phyloP scores from a whole-genome alignment of 345 rosid genomes.

The Erodium maritimum region DNA sequence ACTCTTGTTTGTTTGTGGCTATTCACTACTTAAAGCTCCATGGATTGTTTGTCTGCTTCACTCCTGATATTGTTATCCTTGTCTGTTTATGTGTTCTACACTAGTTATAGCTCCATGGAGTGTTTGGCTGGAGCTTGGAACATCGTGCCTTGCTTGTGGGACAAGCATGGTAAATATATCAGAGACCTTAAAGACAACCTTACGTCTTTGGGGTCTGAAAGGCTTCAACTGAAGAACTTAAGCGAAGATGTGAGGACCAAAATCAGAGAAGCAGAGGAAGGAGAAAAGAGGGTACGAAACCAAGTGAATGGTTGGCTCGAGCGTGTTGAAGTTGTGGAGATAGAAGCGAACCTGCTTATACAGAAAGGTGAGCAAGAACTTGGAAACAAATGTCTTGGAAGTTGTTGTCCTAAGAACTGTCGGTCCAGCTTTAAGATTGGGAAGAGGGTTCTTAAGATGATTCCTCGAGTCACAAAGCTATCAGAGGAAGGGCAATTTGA shows the following conservation, averaged over 20 bases:
- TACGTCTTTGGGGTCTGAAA: not conserved
- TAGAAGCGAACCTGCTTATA: not conserved
- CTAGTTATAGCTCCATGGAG: too few species aligned
- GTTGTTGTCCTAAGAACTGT: not conserved
- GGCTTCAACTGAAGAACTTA: not conserved
- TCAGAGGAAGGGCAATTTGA: not conserved
- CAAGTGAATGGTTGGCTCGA: not conserved
- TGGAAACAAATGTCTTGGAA: not conserved
- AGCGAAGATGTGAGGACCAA: not conserved
- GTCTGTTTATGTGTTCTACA: too few species aligned
- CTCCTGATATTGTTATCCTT: too few species aligned
- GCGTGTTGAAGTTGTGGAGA: not conserved
- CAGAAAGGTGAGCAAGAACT: not conserved
- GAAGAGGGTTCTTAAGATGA: not conserved
- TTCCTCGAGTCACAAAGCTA: not conserved
- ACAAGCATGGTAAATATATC: not conserved
- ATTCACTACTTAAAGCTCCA: not conserved
- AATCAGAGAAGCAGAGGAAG: not conserved
- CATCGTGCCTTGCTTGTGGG: constrained; percentile 1
- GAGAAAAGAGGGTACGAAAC: not conserved
- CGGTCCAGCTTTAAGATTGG: not conserved
- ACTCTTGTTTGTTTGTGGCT: too few species aligned
- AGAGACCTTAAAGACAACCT: not conserved
- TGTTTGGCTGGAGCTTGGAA: not conserved
- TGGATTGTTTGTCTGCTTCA: too few species aligned